phyloP scores from a whole-genome alignment of 768 basidiomycete species.

The Punctularia strigosozonata region DNA sequence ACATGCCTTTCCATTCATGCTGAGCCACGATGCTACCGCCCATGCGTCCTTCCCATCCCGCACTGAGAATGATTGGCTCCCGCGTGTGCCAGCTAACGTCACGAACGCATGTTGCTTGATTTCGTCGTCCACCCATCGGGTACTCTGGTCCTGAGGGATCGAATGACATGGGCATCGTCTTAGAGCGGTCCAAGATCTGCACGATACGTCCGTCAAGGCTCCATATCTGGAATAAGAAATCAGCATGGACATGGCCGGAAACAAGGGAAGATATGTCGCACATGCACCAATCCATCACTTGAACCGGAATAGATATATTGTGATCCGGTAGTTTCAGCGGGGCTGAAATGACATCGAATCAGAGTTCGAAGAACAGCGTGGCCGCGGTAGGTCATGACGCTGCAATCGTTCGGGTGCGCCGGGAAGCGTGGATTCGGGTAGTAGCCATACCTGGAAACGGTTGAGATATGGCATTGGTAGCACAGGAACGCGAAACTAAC shows the following conservation, averaged over 20 bases:
- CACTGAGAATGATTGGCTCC: conserved; percentile 88
- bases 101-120: conserved; percentile 51
- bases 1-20: conserved; percentile 93
- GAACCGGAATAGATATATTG: conserved; percentile 95
- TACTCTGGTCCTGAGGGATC: conserved; percentile 60
- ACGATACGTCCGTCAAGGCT: conserved; percentile 83
- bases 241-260: not conserved
- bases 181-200: conserved; percentile 72
- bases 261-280: conserved; percentile 20
- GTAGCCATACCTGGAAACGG: conserved; percentile 35
- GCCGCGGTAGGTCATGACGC: conserved; percentile 92
- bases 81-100: conserved; percentile 94
- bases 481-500: conserved; percentile 24
- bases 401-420: conserved; percentile 82
- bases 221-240: conserved; percentile 57
- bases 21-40: conserved; percentile 73
- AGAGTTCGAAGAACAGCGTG: conserved; percentile 85
- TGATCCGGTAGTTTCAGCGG: conserved; percentile 79
- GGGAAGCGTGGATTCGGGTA: conserved; percentile 51
- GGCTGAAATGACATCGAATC: conserved; percentile 95
- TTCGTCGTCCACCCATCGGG: conserved; percentile 18
- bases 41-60: conserved; percentile 66
- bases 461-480: no score
- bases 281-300: conserved; percentile 76
- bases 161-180: conserved; percentile 54